phyloP scores from a whole-genome alignment of 371 early-diverging fungal genomes.

The Mortierella sp. region DNA sequence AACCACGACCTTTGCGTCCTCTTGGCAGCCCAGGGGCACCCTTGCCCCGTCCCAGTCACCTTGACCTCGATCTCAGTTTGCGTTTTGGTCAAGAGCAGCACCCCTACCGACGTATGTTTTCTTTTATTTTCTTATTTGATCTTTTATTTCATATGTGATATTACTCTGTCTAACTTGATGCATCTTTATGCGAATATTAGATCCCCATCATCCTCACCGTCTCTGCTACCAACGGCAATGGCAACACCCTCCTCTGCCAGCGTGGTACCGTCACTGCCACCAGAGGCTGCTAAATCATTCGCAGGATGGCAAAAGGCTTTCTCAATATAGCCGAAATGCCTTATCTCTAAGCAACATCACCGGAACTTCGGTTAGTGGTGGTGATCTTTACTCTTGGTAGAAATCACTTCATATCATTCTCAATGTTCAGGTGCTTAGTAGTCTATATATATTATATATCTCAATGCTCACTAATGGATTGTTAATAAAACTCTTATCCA shows the following conservation, averaged over 20 bases:
- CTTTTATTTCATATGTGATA: no score
- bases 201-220: slow-evolving; percentile 31
- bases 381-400: not conserved
- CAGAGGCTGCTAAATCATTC: slow-evolving; percentile 26
- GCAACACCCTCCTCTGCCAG: slow-evolving; percentile 44
- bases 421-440: no score
- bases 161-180: not conserved
- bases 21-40: slow-evolving; percentile 22
- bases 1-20: slow-evolving; percentile 42
- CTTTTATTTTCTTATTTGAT: not conserved
- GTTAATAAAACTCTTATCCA: no score
- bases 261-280: slow-evolving; percentile 35
- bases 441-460: no score
- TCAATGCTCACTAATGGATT: no score
- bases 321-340: not conserved
- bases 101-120: slow-evolving; percentile 28
- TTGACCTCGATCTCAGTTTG: slow-evolving; percentile 38
- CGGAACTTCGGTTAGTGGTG: no score
- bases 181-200: not conserved
- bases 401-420: not conserved
- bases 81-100: slow-evolving; percentile 22
- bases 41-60: slow-evolving; percentile 42
- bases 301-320: not conserved
- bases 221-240: slow-evolving; percentile 38
- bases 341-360: not conserved